These are phyloP conservation scores for Pseudogymnoascus sp. DNA, from an alignment of 2,329 filamentous ascomycete genomes.

Conservation along the genomic window DNA sequence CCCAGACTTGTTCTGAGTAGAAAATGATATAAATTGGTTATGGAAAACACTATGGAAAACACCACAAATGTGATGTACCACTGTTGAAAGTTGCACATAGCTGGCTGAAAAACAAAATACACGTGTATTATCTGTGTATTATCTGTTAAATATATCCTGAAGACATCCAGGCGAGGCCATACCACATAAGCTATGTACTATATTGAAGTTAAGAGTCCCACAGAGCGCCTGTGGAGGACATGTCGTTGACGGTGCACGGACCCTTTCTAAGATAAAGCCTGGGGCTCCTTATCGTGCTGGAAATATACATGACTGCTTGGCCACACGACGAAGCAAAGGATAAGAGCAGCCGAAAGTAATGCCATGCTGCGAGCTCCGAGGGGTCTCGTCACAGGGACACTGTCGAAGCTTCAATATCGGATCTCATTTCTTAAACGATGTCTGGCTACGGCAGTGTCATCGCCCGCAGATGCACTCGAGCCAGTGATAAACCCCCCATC, in stretches of 20 bases:
- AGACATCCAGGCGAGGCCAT: background rate
- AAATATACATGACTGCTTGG: background rate
- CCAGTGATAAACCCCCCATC: constrained; percentile 9
- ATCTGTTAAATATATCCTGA: background rate
- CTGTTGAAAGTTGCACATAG: background rate
- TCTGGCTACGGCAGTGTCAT: background rate
- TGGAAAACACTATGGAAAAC: background rate
- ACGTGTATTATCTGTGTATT: background rate
- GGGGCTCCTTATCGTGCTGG: background rate
- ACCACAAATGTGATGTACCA: background rate
- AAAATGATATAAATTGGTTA: background rate
- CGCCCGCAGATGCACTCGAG: background rate
- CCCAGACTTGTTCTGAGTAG: background rate
- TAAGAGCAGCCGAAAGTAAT: background rate
- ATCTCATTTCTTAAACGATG: background rate
- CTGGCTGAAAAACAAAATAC: background rate
- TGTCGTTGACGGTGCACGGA: background rate
- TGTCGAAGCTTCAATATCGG: background rate
- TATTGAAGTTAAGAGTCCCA: background rate
- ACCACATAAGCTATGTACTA: background rate
- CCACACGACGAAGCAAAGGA: background rate
- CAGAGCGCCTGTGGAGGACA: background rate
- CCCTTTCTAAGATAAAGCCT: background rate
- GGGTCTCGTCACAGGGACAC: background rate
- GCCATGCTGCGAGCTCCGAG: constrained; percentile 3